A percentile compares a stretch with the other conserved stretches of the same genome.
phyloP scores from a whole-genome alignment of 768 basidiomycete genomes.

The Macrolepiota fuliginosa region DNA sequence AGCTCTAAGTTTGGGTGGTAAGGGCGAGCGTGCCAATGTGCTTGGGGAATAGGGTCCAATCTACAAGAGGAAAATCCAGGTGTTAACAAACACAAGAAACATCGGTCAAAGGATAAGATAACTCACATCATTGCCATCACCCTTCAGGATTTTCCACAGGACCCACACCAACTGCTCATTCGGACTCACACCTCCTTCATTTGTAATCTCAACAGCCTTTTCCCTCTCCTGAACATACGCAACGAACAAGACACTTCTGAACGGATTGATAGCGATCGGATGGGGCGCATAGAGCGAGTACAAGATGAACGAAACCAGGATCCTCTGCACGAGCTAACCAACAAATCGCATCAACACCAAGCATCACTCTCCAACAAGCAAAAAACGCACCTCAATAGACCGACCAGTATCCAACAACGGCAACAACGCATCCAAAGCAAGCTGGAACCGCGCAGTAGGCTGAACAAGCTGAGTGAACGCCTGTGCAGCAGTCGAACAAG shows the following conservation, averaged over 20 bases:
- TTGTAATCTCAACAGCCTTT: constrained; percentile 51
- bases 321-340: constrained; percentile 63
- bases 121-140: constrained; percentile 78
- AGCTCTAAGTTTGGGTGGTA: constrained; percentile 74
- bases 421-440: constrained; percentile 79
- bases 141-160: constrained; percentile 82
- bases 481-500: constrained; percentile 75
- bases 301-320: constrained; percentile 76
- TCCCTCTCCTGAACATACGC: constrained; percentile 70
- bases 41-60: constrained; percentile 81
- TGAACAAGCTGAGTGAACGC: constrained; percentile 76
- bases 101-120: background rate
- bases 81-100: background rate
- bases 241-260: constrained; percentile 68
- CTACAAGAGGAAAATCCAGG: constrained; percentile 38
- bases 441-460: constrained; percentile 75
- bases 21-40: constrained; percentile 68
- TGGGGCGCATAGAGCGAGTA: constrained; percentile 80
- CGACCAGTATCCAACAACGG: constrained; percentile 60
- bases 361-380: background rate
- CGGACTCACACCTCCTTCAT: constrained; percentile 45
- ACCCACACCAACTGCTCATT: constrained; percentile 86
- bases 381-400: constrained; percentile 48
- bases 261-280: constrained; percentile 78
- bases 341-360: background rate